Base-by-base conservation (phyloP, 768 basidiomycete species). In the Jaapia argillacea region DNA sequence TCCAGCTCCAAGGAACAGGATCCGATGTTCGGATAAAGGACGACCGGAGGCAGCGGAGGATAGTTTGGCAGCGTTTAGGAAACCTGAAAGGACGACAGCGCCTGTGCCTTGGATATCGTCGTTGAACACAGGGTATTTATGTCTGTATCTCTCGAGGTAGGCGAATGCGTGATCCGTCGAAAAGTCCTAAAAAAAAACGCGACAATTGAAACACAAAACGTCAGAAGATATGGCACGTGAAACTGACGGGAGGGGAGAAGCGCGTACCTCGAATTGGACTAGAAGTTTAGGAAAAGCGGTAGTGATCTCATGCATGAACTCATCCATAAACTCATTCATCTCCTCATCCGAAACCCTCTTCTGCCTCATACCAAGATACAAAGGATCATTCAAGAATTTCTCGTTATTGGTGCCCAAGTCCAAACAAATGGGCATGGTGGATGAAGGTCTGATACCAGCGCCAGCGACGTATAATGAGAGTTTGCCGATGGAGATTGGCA, bases 1-100 rank as follows among this genome's bases (percentile, higher is more conserved):
- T 4, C 93, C 93, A 3, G 92, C 89, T 14, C 93, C 93, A 43
- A 89, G 81, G 72, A 97, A 94, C 35, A 94, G 75, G 54, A 96
- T 88, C 28, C 80, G 77, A 55, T 94, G 92, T 24, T 80, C 75
- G 25, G 68, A 65, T 31, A 90, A 65, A 5, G 84, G 72, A 5
- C 65, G 62, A 4, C 81, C 81, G n/a, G 82, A 82, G 2, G 82
- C 83, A 3, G 66, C 73, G 16, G 79, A 78, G 1, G 85, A 74
- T 27, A 90, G 68, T 48, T 77, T 79, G 20, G 88, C 87, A 28
- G 92, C 93, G 52, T 89, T 90, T 54, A 92, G 58, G 66, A 94
- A 83, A 3, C 93, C 93, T 42, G 81, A 82, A 41, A 97, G 78
- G 28, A 94, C 85, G 52, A 94, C 91, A 24, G 88, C 86, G 16